Base-by-base conservation (phyloP, 768 basidiomycete species). In the Boletus pseudopeckii region DNA sequence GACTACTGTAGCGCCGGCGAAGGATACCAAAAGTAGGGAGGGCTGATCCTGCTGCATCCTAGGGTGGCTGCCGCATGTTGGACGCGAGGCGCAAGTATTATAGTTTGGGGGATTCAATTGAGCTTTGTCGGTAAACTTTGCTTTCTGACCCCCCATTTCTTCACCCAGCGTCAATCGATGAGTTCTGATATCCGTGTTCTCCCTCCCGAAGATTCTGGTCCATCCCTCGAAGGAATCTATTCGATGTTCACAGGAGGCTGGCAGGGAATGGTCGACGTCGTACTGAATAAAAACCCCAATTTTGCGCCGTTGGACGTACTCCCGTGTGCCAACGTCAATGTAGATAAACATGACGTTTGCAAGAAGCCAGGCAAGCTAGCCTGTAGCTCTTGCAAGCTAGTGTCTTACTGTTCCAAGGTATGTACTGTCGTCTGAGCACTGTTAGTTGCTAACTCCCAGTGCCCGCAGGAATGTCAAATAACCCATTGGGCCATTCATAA, bases 321-420 rank as follows among this genome's bases (percentile, higher is more conserved):
- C 8, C 74, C 70, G 6, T 76, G 75, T 36, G 75, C 75, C 15
- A 73, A 74, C 39, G 59, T 70, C 24, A 55, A 72, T 30, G 57
- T 55, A 7, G 45, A 57, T 1, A 59, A 58, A n/a, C 50, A 63
- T 44, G 50, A 39, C 14, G 48, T 22, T 20, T 77, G 75, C 52
- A 42, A 58, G 14, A 65, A 71, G 0, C 64, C 59, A 10, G 76
- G 75, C 5, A 71, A 58, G 15, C 53, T 59, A 28, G 48, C 65
- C 10, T 70, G 68, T 42, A 53, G 61, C 30, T 50, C 58, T 20
- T 78, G 77, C 58, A 70, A 56, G 45, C 58, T 78, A 15, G 76
- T 77, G 2, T 72, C 72, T 18, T 79, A 79, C 54, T 79, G 78
- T 57, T 79, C 77, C 9, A 73, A 65, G 55, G 66, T 60, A 44